A percentile compares a stretch with the other conserved stretches of the same genome.
Evolutionary conservation across 2,329 filamentous ascomycete species (phyloP).

Genomic region (Alternaria sp.): DNA sequence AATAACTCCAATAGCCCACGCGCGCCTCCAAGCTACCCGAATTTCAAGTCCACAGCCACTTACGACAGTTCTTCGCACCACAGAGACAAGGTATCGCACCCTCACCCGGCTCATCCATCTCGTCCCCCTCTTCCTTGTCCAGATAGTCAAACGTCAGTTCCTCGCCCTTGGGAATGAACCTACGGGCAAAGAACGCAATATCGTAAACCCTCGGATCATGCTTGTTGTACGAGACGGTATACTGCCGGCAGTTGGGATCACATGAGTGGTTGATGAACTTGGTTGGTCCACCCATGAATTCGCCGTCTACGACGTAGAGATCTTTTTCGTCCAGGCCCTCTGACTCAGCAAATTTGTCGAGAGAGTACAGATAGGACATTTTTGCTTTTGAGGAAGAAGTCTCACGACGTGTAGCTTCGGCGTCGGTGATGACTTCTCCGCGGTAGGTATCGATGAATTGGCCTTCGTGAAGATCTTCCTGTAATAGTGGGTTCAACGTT

Average conservation of each 20-base stretch:
- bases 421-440: conserved; percentile 63
- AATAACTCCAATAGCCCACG: not conserved
- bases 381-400: conserved; percentile 66
- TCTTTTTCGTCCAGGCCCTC: conserved; percentile 56
- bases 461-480: conserved; percentile 69
- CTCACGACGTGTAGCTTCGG: conserved; percentile 71
- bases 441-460: conserved; percentile 84
- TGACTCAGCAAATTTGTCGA: conserved; percentile 80
- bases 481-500: not conserved
- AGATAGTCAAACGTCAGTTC: conserved; percentile 85
- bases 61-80: conserved; percentile 70
- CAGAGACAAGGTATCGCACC: conserved; percentile 61
- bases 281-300: conserved; percentile 79
- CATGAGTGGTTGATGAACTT: conserved; percentile 87
- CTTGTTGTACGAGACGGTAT: conserved; percentile 79
- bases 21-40: not conserved
- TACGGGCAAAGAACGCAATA: conserved; percentile 76
- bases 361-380: conserved; percentile 78
- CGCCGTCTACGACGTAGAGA: conserved; percentile 66
- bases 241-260: conserved; percentile 79
- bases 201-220: conserved; percentile 78
- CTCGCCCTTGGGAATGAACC: conserved; percentile 69
- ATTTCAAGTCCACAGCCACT: conserved; percentile 68
- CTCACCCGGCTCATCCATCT: conserved; percentile 59
- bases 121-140: conserved; percentile 67